Conservation (phyloP, 1,284 basidiomycete genomes). For the Malassezia dermatis region DNA sequence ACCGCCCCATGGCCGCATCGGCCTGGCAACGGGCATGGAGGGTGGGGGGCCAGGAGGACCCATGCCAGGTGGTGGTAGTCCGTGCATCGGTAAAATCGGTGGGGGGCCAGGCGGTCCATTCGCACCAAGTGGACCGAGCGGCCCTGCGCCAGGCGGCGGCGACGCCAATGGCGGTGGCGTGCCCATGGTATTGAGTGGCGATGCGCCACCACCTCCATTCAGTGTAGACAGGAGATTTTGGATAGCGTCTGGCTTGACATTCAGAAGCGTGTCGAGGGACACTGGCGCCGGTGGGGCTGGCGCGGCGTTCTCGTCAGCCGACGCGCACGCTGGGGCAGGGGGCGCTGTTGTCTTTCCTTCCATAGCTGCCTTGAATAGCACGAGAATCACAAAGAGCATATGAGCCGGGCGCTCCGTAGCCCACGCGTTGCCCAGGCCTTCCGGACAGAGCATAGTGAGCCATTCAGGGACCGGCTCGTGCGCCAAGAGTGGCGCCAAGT, state of each 20-base stretch:
- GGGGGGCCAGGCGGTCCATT: not conserved
- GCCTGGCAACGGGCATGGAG: not conserved
- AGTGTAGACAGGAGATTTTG: constrained; percentile 14
- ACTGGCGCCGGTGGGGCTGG: not conserved
- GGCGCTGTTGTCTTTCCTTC: not conserved
- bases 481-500: constrained; percentile 32
- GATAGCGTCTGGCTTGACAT: constrained; percentile 17
- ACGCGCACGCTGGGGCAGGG: not conserved
- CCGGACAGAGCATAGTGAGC: constrained; percentile 28
- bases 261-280: constrained; percentile 15
- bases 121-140: not conserved
- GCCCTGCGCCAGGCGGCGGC: not conserved
- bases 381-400: constrained; percentile 11
- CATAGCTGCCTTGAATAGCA: constrained; percentile 12
- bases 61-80: not conserved
- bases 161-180: not conserved
- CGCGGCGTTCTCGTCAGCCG: not conserved
- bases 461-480: constrained; percentile 35
- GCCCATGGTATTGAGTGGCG: not conserved
- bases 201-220: not conserved
- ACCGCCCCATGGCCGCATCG: constrained; percentile 14
- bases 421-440: constrained; percentile 18
- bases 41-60: not conserved
- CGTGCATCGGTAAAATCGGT: not conserved
- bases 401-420: constrained; percentile 3